These are phyloP conservation scores for Arthrinium phaeospermum DNA, from an alignment of 2,329 filamentous ascomycete species.

Conservation along the genomic window DNA sequence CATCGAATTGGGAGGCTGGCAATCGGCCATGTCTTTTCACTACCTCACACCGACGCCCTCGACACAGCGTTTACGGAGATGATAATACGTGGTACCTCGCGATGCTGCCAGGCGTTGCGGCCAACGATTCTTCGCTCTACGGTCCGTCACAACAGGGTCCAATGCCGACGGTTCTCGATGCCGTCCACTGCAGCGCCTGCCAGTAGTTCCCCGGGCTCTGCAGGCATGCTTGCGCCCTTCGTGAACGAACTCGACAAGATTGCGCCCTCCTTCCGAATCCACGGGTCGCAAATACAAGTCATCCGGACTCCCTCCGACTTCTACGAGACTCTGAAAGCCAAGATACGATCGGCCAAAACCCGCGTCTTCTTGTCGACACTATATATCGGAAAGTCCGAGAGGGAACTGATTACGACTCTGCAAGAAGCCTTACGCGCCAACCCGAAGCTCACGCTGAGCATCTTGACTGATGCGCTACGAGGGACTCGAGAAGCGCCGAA, in stretches of 20 bases:
- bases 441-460: constrained; percentile 78
- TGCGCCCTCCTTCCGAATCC: constrained; percentile 87
- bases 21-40: not conserved
- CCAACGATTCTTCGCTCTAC: constrained; percentile 30
- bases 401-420: constrained; percentile 83
- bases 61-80: constrained; percentile 27
- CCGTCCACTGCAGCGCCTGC: constrained; percentile 35
- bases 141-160: constrained; percentile 33
- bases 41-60: not conserved
- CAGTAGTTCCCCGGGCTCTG: constrained; percentile 37
- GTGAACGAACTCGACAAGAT: constrained; percentile 81
- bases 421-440: constrained; percentile 76
- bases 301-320: constrained; percentile 85
- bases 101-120: constrained; percentile 37
- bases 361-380: constrained; percentile 94
- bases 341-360: constrained; percentile 78
- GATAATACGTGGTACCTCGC: constrained; percentile 35
- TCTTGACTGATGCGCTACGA: constrained; percentile 88
- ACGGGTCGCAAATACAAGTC: constrained; percentile 80
- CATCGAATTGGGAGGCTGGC: not conserved
- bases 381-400: constrained; percentile 93
- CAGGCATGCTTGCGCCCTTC: constrained; percentile 58
- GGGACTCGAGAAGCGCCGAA: constrained; percentile 90
- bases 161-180: constrained; percentile 50
- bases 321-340: constrained; percentile 86